Evolutionary conservation across 805 yeast species (phyloP).

Genomic region (Suhomyces prunicola): DNA sequence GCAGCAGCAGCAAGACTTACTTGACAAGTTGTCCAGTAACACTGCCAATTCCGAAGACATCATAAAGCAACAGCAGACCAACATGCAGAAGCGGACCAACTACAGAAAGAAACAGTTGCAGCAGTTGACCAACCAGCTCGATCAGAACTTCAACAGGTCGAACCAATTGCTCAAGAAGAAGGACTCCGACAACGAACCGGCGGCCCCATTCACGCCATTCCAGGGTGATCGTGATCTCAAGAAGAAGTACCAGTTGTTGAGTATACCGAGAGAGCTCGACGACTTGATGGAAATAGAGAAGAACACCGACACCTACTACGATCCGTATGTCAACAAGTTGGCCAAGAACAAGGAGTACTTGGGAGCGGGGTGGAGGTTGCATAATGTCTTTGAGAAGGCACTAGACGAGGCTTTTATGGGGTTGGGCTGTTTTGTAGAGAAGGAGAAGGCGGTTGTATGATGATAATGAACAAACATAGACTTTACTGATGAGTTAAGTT

Average conservation of each 20-base stretch:
- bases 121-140: conserved; percentile 57
- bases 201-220: conserved; percentile 86
- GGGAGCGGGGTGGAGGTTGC: conserved; percentile 84
- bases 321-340: conserved; percentile 46
- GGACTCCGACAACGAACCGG: conserved; percentile 18
- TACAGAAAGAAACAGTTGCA: conserved; percentile 60
- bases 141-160: conserved; percentile 33
- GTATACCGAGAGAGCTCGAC: conserved; percentile 22
- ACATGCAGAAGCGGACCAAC: conserved; percentile 56
- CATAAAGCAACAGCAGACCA: conserved; percentile 34
- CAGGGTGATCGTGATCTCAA: conserved; percentile 75
- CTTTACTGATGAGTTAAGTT: no score
- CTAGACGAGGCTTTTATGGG: conserved; percentile 90
- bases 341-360: conserved; percentile 61
- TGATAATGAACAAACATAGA: neutral
- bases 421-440: conserved; percentile 71
- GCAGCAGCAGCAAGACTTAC: conserved; percentile 40
- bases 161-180: conserved; percentile 24
- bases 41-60: conserved; percentile 36
- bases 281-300: conserved; percentile 26
- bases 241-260: conserved; percentile 48
- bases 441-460: conserved; percentile 23
- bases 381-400: conserved; percentile 67
- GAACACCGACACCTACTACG: conserved; percentile 48
- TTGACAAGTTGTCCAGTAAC: conserved; percentile 32